Percentiles rank a stretch among this genome's conserved stretches.
Evolutionary conservation across 805 yeast genomes (phyloP).

Genomic region (Danielia oregonensis): DNA sequence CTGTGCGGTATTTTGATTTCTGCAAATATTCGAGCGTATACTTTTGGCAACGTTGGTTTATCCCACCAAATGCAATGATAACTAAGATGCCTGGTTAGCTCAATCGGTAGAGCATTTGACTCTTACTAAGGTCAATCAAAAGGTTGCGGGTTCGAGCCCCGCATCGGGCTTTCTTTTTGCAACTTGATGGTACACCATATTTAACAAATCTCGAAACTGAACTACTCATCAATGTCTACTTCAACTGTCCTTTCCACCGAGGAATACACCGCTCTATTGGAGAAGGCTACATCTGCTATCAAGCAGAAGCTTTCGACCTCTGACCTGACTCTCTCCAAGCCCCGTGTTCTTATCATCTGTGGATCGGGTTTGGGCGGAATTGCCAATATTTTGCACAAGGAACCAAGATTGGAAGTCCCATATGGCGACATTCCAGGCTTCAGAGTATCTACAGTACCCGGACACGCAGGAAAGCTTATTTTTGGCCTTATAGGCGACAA

Average conservation of each 20-base stretch:
- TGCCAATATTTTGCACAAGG: constrained; percentile 47
- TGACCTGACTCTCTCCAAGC: constrained; percentile 26
- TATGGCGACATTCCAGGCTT: constrained; percentile 79
- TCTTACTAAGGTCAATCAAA: constrained; percentile 22
- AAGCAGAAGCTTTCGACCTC: constrained; percentile 10
- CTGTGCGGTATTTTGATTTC: no score
- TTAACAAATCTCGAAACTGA: neutral
- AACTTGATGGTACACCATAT: neutral
- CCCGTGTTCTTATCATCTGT: constrained; percentile 77
- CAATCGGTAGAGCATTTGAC: constrained; percentile 24
- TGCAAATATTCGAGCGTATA: no score
- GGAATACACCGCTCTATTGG: constrained; percentile 18
- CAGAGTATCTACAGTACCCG: constrained; percentile 76
- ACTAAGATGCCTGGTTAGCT: constrained; percentile 21
- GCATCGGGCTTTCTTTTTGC: constrained; percentile 19
- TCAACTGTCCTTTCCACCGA: constrained; percentile 12
- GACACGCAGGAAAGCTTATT: constrained; percentile 80
- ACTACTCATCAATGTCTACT: neutral
- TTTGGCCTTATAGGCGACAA: constrained; percentile 72
- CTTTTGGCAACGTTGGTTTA: no score
- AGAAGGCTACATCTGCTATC: constrained; percentile 17
- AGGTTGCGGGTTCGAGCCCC: constrained; percentile 25
- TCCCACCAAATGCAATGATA: no score
- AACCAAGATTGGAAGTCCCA: constrained; percentile 47
- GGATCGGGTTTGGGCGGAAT: constrained; percentile 95